Base-by-base conservation (phyloP, 1,284 basidiomycete species). In the Ganoderma sp. region DNA sequence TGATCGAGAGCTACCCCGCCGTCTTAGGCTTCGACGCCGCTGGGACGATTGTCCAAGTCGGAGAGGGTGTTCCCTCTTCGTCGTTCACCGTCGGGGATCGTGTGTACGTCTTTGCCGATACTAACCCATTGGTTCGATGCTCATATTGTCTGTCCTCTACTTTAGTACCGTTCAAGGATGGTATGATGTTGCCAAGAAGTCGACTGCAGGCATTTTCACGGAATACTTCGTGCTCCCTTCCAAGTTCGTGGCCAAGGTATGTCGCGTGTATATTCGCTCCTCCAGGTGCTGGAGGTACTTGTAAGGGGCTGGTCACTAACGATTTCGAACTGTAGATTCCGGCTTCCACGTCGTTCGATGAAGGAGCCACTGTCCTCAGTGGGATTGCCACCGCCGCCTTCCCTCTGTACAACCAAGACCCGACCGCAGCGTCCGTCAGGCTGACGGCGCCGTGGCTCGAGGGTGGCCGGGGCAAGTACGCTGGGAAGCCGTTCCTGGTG, bases 11-110 rank as follows among this genome's bases (percentile, higher is more conserved):
- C 3, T 85, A 79, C 68, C 84, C 85, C 1, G 76, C 79, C 2
- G 76, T 85, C 14, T 69, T 86, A 3, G 89, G 88, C 22, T 77
- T 75, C n/a, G 85, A 87, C 70, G 81, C 79, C 28, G 77, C 78
- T 14, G 85, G 85, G 3, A 71, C 77, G 0, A 80, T 86, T 39
- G 79, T 80, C 17, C 74, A 77, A 37, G 71, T 84, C 43, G 83
- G 83, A 1, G 73, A 76, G 25, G 79, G 75, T 3, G 81, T 84
- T 10, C 37, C 56, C 1, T 6, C 37, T 14, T 67, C 70, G 0
- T 71, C 75, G 45, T 70, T 84, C 67, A 72, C 72, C 41, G 75
- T 79, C 1, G 84, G 85, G 4, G 84, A 86, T 66, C 79, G 75
- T 68, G 81, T 86, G 78, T 78, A 74, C 12, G 61, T 85, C 77